phyloP scores from a whole-genome alignment of 2,329 filamentous ascomycete genomes.

The Fusarium sp. region DNA sequence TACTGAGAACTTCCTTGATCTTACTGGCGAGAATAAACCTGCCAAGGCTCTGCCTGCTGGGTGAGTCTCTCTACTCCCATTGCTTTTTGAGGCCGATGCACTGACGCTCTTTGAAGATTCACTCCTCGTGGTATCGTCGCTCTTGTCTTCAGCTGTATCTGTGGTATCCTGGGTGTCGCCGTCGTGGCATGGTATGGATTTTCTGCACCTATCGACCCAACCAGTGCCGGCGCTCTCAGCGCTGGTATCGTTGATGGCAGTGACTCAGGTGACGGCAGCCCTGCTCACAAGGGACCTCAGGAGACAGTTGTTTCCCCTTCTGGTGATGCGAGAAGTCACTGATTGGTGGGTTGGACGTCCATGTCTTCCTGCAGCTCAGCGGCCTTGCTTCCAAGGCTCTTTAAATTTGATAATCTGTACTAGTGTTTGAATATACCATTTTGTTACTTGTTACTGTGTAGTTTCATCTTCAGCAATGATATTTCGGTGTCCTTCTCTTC shows the following conservation, averaged over 20 bases:
- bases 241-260: constrained; percentile 31
- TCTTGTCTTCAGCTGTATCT: constrained; percentile 76
- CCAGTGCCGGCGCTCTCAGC: constrained; percentile 24
- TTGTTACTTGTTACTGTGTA: not conserved
- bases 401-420: not conserved
- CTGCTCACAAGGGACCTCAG: constrained; percentile 20
- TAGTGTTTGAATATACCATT: constrained; percentile 19
- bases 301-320: constrained; percentile 18
- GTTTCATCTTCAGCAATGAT: not conserved
- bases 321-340: constrained; percentile 12
- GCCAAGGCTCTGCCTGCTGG: constrained; percentile 70
- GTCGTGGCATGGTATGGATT: constrained; percentile 75
- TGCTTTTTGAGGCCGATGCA: not conserved
- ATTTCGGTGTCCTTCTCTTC: not conserved
- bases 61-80: constrained; percentile 43
- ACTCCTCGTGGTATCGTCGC: constrained; percentile 78
- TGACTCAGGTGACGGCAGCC: constrained; percentile 19
- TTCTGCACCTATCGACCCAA: constrained; percentile 24
- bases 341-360: not conserved
- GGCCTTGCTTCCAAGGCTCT: not conserved
- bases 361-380: not conserved
- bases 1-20: constrained; percentile 69
- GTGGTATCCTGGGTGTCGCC: constrained; percentile 73
- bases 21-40: constrained; percentile 68
- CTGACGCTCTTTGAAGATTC: constrained; percentile 57